Evolutionary conservation across 768 basidiomycete genomes (phyloP).

Genomic region (Favolaschia claudopus): DNA sequence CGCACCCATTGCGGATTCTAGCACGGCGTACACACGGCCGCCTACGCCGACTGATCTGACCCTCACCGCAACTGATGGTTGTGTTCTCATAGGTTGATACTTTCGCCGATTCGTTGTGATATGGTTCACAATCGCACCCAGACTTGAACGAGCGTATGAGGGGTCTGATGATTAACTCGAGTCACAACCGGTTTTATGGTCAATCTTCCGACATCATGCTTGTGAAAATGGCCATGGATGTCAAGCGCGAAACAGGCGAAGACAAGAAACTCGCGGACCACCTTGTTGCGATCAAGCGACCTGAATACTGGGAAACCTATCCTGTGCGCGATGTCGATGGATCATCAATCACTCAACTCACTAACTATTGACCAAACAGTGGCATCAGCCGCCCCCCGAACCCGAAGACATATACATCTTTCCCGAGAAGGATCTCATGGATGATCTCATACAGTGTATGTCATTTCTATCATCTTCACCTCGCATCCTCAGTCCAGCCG

Average conservation of each 20-base stretch:
- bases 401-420: slow-evolving; percentile 36
- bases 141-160: slow-evolving; percentile 25
- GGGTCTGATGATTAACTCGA: slow-evolving; percentile 23
- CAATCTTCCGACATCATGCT: slow-evolving; percentile 45
- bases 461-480: neutral
- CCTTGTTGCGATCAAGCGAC: slow-evolving; percentile 19
- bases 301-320: slow-evolving; percentile 31
- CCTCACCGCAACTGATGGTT: slow-evolving; percentile 21
- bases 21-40: slow-evolving; percentile 18
- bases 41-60: slow-evolving; percentile 23
- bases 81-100: slow-evolving; percentile 18
- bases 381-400: slow-evolving; percentile 27
- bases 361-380: slow-evolving; percentile 1
- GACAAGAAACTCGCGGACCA: slow-evolving; percentile 27
- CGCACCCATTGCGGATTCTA: slow-evolving; percentile 10
- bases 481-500: neutral
- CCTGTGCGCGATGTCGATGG: slow-evolving; percentile 38
- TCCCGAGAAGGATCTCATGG: slow-evolving; percentile 47
- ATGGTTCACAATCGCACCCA: neutral
- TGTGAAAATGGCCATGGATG: slow-evolving; percentile 26
- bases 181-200: slow-evolving; percentile 26
- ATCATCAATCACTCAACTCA: neutral
- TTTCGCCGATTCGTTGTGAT: neutral
- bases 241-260: slow-evolving; percentile 20
- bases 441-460: slow-evolving; percentile 41